Conservation (phyloP, 1,284 basidiomycete genomes). For the Ceratobasidium sp. region DNA sequence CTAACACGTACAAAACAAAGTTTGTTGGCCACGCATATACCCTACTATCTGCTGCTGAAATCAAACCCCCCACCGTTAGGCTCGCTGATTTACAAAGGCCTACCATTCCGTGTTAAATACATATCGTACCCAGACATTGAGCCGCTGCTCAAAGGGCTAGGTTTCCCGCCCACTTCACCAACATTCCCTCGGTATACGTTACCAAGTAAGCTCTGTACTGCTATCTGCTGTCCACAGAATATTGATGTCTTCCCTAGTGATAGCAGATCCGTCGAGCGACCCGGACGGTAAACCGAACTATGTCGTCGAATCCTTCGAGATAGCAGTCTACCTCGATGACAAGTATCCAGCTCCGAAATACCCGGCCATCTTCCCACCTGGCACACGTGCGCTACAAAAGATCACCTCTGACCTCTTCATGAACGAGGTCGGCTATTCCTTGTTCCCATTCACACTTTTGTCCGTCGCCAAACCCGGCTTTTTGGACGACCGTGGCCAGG, state of each 20-base stretch:
- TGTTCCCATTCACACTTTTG: too few relatives aligned
- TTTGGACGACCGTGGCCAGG: conserved; percentile 34
- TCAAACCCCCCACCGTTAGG: too few relatives aligned
- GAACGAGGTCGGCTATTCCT: conserved; percentile 23
- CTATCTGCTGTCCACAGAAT: conserved; percentile 27
- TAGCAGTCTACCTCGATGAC: conserved; percentile 51
- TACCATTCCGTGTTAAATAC: conserved; percentile 54
- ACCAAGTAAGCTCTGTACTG: neutral
- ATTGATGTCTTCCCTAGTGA: conserved; percentile 40
- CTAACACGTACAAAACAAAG: conserved; percentile 51
- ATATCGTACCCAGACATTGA: conserved; percentile 58
- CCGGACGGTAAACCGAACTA: conserved; percentile 39
- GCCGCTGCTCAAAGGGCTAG: conserved; percentile 62
- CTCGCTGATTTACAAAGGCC: conserved; percentile 55
- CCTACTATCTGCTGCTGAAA: too few relatives aligned
- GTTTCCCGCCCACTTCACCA: conserved; percentile 53
- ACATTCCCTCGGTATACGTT: conserved; percentile 47
- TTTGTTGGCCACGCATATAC: too few relatives aligned
- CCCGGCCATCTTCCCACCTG: conserved; percentile 30
- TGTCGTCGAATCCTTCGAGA: conserved; percentile 50
- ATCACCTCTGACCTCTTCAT: neutral
- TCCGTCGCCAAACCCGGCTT: conserved; percentile 11
- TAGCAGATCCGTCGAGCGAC: conserved; percentile 44
- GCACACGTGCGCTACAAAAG: conserved; percentile 19
- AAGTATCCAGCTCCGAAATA: conserved; percentile 47